Evolutionary conservation across 768 basidiomycete genomes (phyloP), one percentile per base, ranked within the genome.

Genomic region (Rhizopogon sp.): DNA sequence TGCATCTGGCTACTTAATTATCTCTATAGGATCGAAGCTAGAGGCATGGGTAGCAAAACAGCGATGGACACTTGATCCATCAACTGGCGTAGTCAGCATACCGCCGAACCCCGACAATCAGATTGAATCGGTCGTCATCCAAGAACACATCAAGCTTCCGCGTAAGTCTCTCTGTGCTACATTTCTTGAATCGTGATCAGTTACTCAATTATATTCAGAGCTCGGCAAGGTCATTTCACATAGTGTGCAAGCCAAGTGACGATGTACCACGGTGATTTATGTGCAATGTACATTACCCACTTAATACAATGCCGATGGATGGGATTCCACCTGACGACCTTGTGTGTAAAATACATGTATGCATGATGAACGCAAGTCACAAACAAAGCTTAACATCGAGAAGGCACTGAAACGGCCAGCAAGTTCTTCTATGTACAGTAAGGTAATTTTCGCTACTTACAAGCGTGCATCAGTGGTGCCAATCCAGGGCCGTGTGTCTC

Each of bases 81-180:
- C 77, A 14, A 76, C 75, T 1, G 79, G 78, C 6, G 79, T 84
- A n/a, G 76, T 92, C 50, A 73, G 70, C 14, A 75, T 93, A 53
- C 91, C 92, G 22, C 79, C 84, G 43, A 93, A 93, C 69, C 86
- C 87, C 13, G 91, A 93, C 70, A 93, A 93, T 69, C 89, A 90
- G 64, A 89, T 93, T 61, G 85, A 88, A 63, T 88, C 91, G 0
- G 87, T 88, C 1, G 79, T 93, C 47, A 87, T 92, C 25, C 89
- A 90, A 68, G 91, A 93, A 70, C 81, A 77, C 61, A 85, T 93
- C 64, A 87, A 84, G 67, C 75, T 93, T 58, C 82, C 85, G 55
- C 91, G 91, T 92, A 72, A 60, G 90, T 77, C 20, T 13, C 39
- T 50, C 22, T 39, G 52, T 39, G 22, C 57, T 54, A 8, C 28